Base-by-base conservation (phyloP, 208 protist species). In the Trypanosoma caninum region DNA sequence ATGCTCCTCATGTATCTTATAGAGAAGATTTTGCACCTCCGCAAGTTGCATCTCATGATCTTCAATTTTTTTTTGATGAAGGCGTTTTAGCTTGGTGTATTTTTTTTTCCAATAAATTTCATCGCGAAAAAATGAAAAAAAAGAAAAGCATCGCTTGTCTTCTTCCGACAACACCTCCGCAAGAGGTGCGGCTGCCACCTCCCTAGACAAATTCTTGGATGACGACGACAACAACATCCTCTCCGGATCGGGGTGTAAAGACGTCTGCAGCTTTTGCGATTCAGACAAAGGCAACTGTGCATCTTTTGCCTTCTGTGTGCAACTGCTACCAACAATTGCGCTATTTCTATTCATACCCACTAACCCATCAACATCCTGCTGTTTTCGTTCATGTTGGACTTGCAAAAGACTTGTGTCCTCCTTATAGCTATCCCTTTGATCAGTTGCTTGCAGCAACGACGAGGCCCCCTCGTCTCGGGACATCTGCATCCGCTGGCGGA, bases 1-100 rank as follows among this genome's bases (percentile, higher is more conserved):
- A 22, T 85, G 75, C 53, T 85, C 79, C 55, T 67, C 73, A 47
- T 56, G 59, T 33, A 85, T 81, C 53, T 56, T 48, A 65, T 72
- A 66, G n/a, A 85, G 75, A 20, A 85, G 33, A 8, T 72, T 53
- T 40, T 78, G 74, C 30, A 85, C 79, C 47, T 81, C 75, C 11
- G 52, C 56, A 31, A 85, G 48, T 48, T 85, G 74, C 0, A 60
- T 38, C 14, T 76, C 72, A 30, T 62, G 70, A 27, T 66, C 65
- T 3, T 47, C 66, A 27, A 59, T 53, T 28, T 69, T 59, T 23
- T 70, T 54, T 23, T 60, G 46, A 53, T 79, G 72, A 10, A 38
- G 23, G 11, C 59, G 55, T 38, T 75, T 69, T 18, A 85, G 59
- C 4, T 70, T 67, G 20, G 60, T 62, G 61, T 82, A 85, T 25